Percentiles rank a stretch among this genome's conserved stretches.
phyloP scores from a whole-genome alignment of 2,329 filamentous ascomycete species.

The Aspergillus sp. region DNA sequence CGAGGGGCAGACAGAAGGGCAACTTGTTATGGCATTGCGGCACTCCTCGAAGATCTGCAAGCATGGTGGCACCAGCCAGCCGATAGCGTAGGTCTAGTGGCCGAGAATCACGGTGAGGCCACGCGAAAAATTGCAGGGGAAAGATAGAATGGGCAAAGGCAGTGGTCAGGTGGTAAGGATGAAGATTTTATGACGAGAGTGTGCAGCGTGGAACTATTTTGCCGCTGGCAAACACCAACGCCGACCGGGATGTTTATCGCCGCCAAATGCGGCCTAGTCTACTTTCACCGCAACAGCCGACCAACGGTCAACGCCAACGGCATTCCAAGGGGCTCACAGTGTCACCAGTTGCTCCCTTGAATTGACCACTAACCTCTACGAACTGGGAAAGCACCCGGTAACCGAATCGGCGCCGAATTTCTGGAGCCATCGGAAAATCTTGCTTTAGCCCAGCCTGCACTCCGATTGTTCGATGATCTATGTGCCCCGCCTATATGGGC shows the following conservation, averaged over 20 bases:
- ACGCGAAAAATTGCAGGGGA: neutral
- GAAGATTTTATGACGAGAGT: conserved; percentile 6
- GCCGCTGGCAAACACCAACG: conserved; percentile 13
- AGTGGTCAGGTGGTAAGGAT: conserved; percentile 4
- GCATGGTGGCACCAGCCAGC: conserved; percentile 37
- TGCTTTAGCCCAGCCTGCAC: neutral
- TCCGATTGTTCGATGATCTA: neutral
- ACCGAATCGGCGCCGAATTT: neutral
- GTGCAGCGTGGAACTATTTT: conserved; percentile 11
- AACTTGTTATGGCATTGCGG: conserved; percentile 51
- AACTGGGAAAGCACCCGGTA: neutral
- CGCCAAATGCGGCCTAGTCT: conserved; percentile 28
- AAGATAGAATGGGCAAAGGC: neutral
- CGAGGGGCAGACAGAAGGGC: conserved; percentile 28
- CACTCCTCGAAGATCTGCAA: conserved; percentile 25
- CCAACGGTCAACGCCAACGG: neutral
- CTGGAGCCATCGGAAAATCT: neutral
- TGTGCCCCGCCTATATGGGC: conserved; percentile 7
- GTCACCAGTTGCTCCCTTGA: neutral
- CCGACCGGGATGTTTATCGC: conserved; percentile 18
- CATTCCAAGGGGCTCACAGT: conserved; percentile 1
- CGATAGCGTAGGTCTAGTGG: conserved; percentile 16
- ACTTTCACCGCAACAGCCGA: conserved; percentile 8
- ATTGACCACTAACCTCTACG: neutral
- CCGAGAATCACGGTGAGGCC: conserved; percentile 12